These are phyloP conservation scores for Neurospora sp. DNA, from an alignment of 495 filamentous ascomycete species.

Conservation along the genomic window DNA sequence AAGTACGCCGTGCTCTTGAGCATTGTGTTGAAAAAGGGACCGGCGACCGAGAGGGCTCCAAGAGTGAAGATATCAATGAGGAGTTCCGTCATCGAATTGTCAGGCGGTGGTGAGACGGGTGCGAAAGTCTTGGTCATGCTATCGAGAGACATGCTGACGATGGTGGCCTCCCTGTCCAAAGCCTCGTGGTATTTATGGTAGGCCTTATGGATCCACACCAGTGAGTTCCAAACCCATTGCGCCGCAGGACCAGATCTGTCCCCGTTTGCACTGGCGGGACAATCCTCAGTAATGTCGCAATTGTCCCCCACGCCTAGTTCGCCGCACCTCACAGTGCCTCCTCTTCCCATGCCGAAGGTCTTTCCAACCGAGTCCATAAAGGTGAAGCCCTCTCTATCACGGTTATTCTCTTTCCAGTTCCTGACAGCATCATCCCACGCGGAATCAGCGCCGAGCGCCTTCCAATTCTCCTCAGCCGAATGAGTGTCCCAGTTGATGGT, in stretches of 20 bases:
- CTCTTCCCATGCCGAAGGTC: background rate
- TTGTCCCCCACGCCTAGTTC: background rate
- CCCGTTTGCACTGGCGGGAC: background rate
- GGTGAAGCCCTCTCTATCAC: slow-evolving; percentile 33
- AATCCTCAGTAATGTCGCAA: background rate
- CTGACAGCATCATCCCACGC: slow-evolving; percentile 17
- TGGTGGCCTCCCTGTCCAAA: background rate
- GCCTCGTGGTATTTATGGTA: slow-evolving; percentile 7
- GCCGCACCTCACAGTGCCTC: background rate
- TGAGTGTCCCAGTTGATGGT: background rate
- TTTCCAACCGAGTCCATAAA: slow-evolving; percentile 68
- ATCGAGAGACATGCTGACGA: slow-evolving; percentile 2
- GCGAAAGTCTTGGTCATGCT: slow-evolving; percentile 22
- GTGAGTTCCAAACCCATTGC: slow-evolving; percentile 21
- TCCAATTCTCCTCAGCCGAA: slow-evolving; percentile 10
- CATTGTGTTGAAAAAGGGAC: slow-evolving; percentile 13
- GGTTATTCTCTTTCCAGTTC: slow-evolving; percentile 2
- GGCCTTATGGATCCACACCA: slow-evolving; percentile 14
- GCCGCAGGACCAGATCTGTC: slow-evolving; percentile 13
- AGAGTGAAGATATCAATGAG: slow-evolving; percentile 16
- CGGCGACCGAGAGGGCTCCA: slow-evolving; percentile 10
- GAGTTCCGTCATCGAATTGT: slow-evolving; percentile 14
- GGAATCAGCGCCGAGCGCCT: slow-evolving; percentile 8
- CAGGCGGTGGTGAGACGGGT: slow-evolving; percentile 12
- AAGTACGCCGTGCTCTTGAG: background rate